These are phyloP conservation scores for Macrophomina pseudophaseolina DNA, from an alignment of 2,329 filamentous ascomycete genomes.

Conservation along the genomic window DNA sequence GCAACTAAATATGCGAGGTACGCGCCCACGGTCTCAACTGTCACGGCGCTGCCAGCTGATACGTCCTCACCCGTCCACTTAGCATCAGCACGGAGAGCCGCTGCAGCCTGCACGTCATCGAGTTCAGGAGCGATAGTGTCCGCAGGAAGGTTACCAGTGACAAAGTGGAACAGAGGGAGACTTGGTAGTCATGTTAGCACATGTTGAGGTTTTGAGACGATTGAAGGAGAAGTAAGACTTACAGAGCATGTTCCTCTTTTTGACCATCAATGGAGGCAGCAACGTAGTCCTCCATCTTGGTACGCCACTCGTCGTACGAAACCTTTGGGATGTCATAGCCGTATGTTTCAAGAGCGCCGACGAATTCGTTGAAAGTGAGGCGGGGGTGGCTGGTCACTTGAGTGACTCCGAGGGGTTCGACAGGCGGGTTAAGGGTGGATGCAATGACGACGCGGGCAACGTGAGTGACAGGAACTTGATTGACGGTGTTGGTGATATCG, in stretches of 20 bases:
- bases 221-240: constrained; percentile 32
- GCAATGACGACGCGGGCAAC: constrained; percentile 82
- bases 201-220: neutral
- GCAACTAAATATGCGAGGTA: constrained; percentile 69
- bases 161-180: constrained; percentile 73
- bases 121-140: constrained; percentile 75
- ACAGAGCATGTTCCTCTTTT: constrained; percentile 72
- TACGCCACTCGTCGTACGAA: constrained; percentile 71
- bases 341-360: constrained; percentile 72
- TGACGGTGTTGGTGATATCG: constrained; percentile 83
- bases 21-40: constrained; percentile 63
- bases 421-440: constrained; percentile 67
- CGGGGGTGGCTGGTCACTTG: constrained; percentile 83
- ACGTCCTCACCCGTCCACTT: constrained; percentile 64
- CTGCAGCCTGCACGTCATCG: constrained; percentile 71
- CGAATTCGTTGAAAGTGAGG: constrained; percentile 76
- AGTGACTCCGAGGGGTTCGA: constrained; percentile 63
- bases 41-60: constrained; percentile 62
- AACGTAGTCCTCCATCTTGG: constrained; percentile 71
- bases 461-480: constrained; percentile 85
- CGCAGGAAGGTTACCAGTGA: constrained; percentile 70
- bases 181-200: neutral
- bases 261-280: constrained; percentile 60
- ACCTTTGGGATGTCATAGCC: constrained; percentile 73
- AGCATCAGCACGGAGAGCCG: constrained; percentile 67